Evolutionary conservation across 2,329 filamentous ascomycete species (phyloP), one percentile per base, ranked within the genome.

Genomic region (Dryadomyces sulphureus): DNA sequence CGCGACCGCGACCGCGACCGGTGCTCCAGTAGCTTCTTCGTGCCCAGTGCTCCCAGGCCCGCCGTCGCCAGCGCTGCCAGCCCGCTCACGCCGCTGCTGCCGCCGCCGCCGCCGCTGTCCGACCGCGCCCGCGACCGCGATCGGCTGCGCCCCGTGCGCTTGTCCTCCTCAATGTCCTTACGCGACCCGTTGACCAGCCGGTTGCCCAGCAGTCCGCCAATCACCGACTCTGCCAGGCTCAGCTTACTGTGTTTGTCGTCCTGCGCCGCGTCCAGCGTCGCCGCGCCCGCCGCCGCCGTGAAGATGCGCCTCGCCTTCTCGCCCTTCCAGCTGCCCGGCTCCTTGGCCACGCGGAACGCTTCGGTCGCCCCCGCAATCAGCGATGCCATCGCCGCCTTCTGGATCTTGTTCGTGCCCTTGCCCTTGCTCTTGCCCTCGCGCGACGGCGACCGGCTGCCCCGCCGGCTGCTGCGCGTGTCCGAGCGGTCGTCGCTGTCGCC

Each of bases 221-320:
- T 75, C 46, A 93, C 88, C 34, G 89, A 85, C 61, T 94, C 86
- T 36, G 88, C 71, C 47, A 94, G 73, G 55, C 92, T 84, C 41
- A 86, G 77, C 64, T 88, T 94, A 65, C 82, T 84, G 59, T 88
- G 80, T 54, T 81, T 77, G 17, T 72, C 69, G 55, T 88, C 73
- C 38, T 88, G 73, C 21, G 80, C 81, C 8, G 80, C 79, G 61
- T 95, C 87, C 50, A 94, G 83, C 48, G 87, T 84, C 54, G 85
- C 90, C 49, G 90, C 88, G 63, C 86, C 83, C 22, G 77, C 74
- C 22, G 90, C 90, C 41, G 88, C 89, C 20, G 90, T 95, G 42
- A 94, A 74, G 49, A 96, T 77, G 45, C 90, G 86, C 68, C 88
- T 92, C 53, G 88, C 86, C 65, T 95, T 95, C 52, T 85, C 83